Evolutionary conservation across 2,329 filamentous ascomycete species (phyloP), one percentile per base, ranked within the genome.

Genomic region (Coniosporium tulheliwenetii): DNA sequence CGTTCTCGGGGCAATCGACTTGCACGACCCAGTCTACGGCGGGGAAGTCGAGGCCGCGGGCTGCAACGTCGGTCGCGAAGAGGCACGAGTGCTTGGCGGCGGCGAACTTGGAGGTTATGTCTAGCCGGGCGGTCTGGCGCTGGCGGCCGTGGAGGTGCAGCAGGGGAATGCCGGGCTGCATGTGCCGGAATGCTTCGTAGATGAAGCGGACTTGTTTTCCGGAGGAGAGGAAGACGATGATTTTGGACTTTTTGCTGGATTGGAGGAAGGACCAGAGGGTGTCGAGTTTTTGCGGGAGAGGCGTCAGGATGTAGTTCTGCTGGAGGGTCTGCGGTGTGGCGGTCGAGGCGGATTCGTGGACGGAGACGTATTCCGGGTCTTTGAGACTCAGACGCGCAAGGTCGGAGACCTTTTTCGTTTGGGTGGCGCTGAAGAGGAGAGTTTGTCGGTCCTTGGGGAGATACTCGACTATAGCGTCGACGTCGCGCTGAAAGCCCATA

Each of bases 21-120:
- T 98, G 91, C n/a, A 98, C 85, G 5, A 98, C 91, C 82, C 91
- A 98, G 58, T 98, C 91, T 0, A 98, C 91, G 2, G 86, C 81
- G 0, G 91, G 91, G 55, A 98, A 96, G 59, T 98, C 91, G 10
- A 98, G 73, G 47, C 91, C 91, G 59, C 91, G 75, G 0, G 91
- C 91, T 3, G 93, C 86, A 5, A 98, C 85, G 55, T 98, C 91
- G 0, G 91, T 98, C 1, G 91, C 85, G 56, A 98, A 94, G 0
- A 98, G 70, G 55, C 91, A 95, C 1, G 85, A 81, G 42, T 84
- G 71, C 53, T 91, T 85, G 1, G 87, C 76, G 0, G 78, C 69
- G 0, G 83, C 79, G 58, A 95, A 98, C 39, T 81, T 79, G 4
- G 75, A 73, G 0, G 87, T 93, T 33, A 94, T 91, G 45, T 95